Evolutionary conservation across 352 stramenopile species (phyloP).

Genomic region (Phytophthora pinifolia): DNA sequence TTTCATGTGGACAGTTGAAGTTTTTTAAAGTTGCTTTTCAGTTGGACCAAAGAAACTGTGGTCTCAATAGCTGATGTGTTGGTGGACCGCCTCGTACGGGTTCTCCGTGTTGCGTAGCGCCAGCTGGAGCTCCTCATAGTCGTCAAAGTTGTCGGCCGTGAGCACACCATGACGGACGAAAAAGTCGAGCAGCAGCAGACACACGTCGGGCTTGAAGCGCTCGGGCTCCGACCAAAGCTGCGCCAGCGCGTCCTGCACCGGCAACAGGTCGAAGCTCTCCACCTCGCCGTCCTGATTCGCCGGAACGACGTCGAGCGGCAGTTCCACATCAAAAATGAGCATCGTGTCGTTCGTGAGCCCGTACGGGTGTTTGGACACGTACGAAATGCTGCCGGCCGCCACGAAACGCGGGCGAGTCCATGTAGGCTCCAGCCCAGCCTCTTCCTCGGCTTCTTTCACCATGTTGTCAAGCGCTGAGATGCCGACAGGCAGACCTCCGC

Average conservation of each 20-base stretch:
- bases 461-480: slow-evolving; percentile 68
- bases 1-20: too few relatives aligned
- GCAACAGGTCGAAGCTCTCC: slow-evolving; percentile 58
- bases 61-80: too few relatives aligned
- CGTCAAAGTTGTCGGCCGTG: slow-evolving; percentile 52
- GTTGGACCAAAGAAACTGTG: too few relatives aligned
- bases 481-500: slow-evolving; percentile 49
- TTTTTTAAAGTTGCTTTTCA: too few relatives aligned
- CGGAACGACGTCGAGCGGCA: slow-evolving; percentile 38
- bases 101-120: slow-evolving; percentile 28
- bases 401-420: slow-evolving; percentile 41
- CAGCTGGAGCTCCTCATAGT: slow-evolving; percentile 47
- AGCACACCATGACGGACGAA: slow-evolving; percentile 60
- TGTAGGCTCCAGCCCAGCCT: slow-evolving; percentile 44
- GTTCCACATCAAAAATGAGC: slow-evolving; percentile 67
- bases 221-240: slow-evolving; percentile 46
- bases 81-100: slow-evolving; percentile 33
- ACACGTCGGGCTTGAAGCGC: slow-evolving; percentile 74
- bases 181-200: slow-evolving; percentile 68
- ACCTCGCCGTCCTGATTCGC: slow-evolving; percentile 64
- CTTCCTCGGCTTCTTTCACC: slow-evolving; percentile 69
- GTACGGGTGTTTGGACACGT: slow-evolving; percentile 51
- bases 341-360: slow-evolving; percentile 72
- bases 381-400: slow-evolving; percentile 52
- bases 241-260: slow-evolving; percentile 36